Base-by-base conservation (phyloP, 2,329 filamentous ascomycete species). In the Exophiala oligosperma region DNA sequence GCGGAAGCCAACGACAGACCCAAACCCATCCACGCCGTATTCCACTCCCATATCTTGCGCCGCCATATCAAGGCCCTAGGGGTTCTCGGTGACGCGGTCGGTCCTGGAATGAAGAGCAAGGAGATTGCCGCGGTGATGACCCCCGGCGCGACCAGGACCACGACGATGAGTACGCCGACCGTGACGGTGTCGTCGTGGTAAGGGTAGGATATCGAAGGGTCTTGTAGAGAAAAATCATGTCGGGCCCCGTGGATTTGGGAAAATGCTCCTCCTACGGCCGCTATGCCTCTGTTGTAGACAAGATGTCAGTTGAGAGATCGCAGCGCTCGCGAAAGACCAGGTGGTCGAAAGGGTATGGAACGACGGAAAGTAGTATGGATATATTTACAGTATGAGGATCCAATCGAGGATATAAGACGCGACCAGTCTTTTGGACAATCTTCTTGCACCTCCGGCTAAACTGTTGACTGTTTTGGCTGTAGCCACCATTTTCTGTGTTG, bases 21-120 rank as follows among this genome's bases (percentile, higher is more conserved):
- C 2, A 96, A 80, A 0, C 92, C 92, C 68, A 96, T 84, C 85
- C 88, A 91, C 58, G 90, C 92, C 1, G 85, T 86, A 70, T 97
- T 91, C 72, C 90, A 86, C 73, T 97, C 92, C 92, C 93, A 97
- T 1, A 96, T 72, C 75, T 94, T 96, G 64, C 90, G 83, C 70
- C 84, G 84, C 86, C 90, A 92, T 46, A 92, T 79, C 54, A 90
- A 74, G 3, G 81, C 73, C 63, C 81, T 81, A 1, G 89, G 85
- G 0, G 87, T 86, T 21, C 81, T 80, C 43, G 78, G 79, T 14
- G 84, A 81, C 0, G 88, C 85, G 1, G 86, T 87, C 4, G 84
- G 81, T 2, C 89, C 90, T 1, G 91, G 91, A 0, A 94, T 85
- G 65, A 93, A 74, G 8, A 84, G 59, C 14, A 95, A 73, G 41